phyloP scores from a whole-genome alignment of 2,329 filamentous ascomycete genomes.

The Dothideomycetidae sp. region DNA sequence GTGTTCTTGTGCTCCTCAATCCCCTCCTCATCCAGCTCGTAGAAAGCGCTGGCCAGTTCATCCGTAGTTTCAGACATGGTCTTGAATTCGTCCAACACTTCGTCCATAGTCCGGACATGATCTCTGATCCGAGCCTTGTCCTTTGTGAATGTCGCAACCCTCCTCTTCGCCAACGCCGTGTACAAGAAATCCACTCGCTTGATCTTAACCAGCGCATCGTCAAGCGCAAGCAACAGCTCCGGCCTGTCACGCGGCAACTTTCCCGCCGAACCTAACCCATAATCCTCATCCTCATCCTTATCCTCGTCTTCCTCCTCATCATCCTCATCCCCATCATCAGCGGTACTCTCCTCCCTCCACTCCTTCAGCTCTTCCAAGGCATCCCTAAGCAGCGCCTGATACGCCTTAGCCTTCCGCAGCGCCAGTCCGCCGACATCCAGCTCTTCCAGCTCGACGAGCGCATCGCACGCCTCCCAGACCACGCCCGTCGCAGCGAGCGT shows the following conservation, averaged over 20 bases:
- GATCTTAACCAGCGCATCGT: conserved; percentile 48
- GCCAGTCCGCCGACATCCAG: conserved; percentile 58
- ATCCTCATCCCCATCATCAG: conserved; percentile 24
- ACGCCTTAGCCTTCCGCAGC: conserved; percentile 57
- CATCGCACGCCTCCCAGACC: conserved; percentile 74
- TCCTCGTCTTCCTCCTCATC: conserved; percentile 27
- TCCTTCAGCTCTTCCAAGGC: conserved; percentile 75
- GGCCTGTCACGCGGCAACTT: conserved; percentile 51
- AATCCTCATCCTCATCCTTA: conserved; percentile 46
- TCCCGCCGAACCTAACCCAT: conserved; percentile 48
- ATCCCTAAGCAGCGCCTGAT: conserved; percentile 62
- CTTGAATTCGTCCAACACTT: conserved; percentile 42
- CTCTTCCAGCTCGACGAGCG: conserved; percentile 47
- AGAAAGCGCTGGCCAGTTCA: conserved; percentile 57
- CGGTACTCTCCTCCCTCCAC: conserved; percentile 44
- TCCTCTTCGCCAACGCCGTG: conserved; percentile 53
- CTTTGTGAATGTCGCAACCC: conserved; percentile 43
- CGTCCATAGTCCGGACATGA: conserved; percentile 33
- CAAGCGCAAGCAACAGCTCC: conserved; percentile 51
- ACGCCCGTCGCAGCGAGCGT: conserved; percentile 54
- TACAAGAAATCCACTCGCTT: conserved; percentile 56
- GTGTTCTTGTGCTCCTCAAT: conserved; percentile 46
- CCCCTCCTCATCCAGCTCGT: conserved; percentile 46
- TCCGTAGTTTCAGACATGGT: conserved; percentile 53
- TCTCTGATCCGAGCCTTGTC: conserved; percentile 23